Percentiles rank a stretch among this genome's conserved stretches.
Evolutionary conservation across 2,329 filamentous ascomycete species (phyloP).

Genomic region (Ciborinia camelliae): DNA sequence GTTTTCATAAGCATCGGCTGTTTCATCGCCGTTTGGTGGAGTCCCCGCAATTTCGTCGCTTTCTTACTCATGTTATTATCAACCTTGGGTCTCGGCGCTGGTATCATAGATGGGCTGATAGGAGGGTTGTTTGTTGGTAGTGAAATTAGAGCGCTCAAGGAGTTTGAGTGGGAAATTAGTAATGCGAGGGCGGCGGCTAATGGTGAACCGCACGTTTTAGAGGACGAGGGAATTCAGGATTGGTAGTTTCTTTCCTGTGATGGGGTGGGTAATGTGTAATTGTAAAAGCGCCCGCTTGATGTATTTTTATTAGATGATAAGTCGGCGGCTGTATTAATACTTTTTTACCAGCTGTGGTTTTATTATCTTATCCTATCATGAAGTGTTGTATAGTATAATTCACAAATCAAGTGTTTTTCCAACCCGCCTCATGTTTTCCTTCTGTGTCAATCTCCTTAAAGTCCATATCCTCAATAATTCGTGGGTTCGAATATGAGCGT

Average conservation of each 20-base stretch:
- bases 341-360: not conserved
- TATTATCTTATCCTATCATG: not conserved
- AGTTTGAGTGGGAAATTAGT: slow-evolving; percentile 90
- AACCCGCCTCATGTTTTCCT: not conserved
- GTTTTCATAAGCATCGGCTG: slow-evolving; percentile 68
- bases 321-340: not conserved
- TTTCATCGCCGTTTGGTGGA: slow-evolving; percentile 83
- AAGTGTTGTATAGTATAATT: not conserved
- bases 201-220: slow-evolving; percentile 27
- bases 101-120: slow-evolving; percentile 80
- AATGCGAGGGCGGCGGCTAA: slow-evolving; percentile 53
- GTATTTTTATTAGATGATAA: not conserved
- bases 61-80: slow-evolving; percentile 79
- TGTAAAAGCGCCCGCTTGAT: not conserved
- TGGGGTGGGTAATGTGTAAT: not conserved
- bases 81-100: slow-evolving; percentile 71
- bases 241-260: not conserved
- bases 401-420: not conserved
- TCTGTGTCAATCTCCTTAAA: not conserved
- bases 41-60: slow-evolving; percentile 68
- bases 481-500: not conserved
- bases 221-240: slow-evolving; percentile 6
- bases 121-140: slow-evolving; percentile 81
- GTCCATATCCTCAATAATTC: no score
- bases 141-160: slow-evolving; percentile 77